These are phyloP conservation scores for Bullera alba DNA, from an alignment of 768 basidiomycete species.

Conservation along the genomic window DNA sequence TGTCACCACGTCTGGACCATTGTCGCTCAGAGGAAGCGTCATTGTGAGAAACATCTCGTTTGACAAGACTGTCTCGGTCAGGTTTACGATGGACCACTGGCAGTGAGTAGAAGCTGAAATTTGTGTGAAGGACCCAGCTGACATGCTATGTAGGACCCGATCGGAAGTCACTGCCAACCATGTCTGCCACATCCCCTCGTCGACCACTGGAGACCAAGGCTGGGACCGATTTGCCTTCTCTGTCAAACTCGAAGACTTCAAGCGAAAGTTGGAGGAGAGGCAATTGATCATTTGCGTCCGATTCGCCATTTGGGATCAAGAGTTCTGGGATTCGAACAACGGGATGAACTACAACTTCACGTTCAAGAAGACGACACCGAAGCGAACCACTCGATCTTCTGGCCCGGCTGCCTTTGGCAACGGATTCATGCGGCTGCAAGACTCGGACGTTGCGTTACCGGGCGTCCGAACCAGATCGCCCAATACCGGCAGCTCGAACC, in stretches of 20 bases:
- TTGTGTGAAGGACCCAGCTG: conserved; percentile 1
- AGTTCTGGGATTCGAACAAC: conserved; percentile 46
- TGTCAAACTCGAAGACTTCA: conserved; percentile 46
- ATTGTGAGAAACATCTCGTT: conserved; percentile 79
- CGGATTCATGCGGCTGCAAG: conserved; percentile 10
- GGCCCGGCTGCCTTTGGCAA: conserved; percentile 12
- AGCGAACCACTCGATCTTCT: conserved; percentile 16
- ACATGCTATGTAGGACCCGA: conserved; percentile 34
- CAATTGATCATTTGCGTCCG: conserved; percentile 42
- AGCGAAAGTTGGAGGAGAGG: conserved; percentile 42
- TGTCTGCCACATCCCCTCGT: conserved; percentile 37
- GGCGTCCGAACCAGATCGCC: too few species aligned
- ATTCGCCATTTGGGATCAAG: conserved; percentile 40
- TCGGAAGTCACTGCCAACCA: conserved; percentile 43
- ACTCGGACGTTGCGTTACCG: too few species aligned
- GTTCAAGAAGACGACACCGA: conserved; percentile 33
- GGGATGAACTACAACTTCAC: conserved; percentile 44
- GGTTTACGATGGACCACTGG: conserved; percentile 93
- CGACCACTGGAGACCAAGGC: conserved; percentile 43
- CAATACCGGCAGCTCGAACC: conserved; percentile 3
- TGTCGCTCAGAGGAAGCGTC: conserved; percentile 60
- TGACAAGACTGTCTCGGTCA: conserved; percentile 75
- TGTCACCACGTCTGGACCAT: conserved; percentile 36
- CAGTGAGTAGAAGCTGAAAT: conserved; percentile 49
- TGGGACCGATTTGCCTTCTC: conserved; percentile 45